phyloP scores from a whole-genome alignment of 306 rosid genomes.

The Bauhinia variegata region DNA sequence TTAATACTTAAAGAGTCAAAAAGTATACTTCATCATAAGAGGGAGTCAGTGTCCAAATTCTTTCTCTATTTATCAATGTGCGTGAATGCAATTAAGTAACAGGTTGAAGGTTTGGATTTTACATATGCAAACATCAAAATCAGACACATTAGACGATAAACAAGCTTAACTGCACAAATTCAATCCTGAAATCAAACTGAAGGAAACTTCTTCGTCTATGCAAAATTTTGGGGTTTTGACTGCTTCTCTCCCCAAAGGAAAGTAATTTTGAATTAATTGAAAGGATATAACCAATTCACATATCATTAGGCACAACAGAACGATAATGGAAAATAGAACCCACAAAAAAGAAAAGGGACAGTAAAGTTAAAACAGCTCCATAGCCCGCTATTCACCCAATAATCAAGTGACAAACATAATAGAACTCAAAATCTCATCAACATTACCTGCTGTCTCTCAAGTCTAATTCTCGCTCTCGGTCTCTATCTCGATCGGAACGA shows the following conservation, averaged over 20 bases:
- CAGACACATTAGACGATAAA: not conserved
- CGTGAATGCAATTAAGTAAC: not conserved
- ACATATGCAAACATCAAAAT: constrained; percentile 7
- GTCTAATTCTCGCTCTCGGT: constrained; percentile 71
- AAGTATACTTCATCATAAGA: not conserved
- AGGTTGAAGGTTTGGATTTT: not conserved
- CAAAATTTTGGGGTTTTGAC: too few relatives aligned
- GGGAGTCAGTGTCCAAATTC: not conserved
- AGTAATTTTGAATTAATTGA: not conserved
- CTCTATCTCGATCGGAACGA: constrained; percentile 61
- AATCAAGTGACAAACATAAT: not conserved
- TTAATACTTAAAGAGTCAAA: not conserved
- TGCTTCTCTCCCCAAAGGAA: too few relatives aligned
- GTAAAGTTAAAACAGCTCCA: not conserved
- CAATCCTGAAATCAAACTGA: not conserved
- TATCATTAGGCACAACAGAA: too few relatives aligned
- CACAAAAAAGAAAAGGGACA: too few relatives aligned
- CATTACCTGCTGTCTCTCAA: constrained; percentile 70
- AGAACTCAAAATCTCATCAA: not conserved
- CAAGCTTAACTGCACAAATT: constrained; percentile 3
- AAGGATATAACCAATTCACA: too few relatives aligned
- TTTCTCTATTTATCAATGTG: too few relatives aligned
- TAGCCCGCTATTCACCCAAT: not conserved
- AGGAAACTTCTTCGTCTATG: too few relatives aligned
- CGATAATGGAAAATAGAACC: too few relatives aligned